phyloP scores from a whole-genome alignment of 805 yeast genomes.

The Wickerhamiella musiphila region DNA sequence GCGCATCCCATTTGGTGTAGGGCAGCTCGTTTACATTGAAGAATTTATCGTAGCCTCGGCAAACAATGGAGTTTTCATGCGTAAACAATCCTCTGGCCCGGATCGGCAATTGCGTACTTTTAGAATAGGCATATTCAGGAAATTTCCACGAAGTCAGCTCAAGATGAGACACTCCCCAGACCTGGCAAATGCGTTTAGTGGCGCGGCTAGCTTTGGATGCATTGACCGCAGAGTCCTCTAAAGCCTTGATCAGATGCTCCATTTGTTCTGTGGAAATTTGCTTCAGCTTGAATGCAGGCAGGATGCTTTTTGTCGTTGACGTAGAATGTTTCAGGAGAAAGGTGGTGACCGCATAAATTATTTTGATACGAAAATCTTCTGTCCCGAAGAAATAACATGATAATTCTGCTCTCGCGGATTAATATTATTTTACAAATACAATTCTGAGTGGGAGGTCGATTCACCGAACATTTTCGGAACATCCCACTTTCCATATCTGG shows the following conservation, averaged over 20 bases:
- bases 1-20: conserved; percentile 31
- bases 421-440: too few species aligned
- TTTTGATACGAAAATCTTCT: too few species aligned
- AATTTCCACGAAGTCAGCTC: conserved; percentile 49
- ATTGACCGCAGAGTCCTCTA: background rate
- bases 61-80: conserved; percentile 31
- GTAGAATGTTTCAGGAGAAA: too few species aligned
- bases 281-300: too few species aligned
- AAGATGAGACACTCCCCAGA: conserved; percentile 18
- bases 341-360: too few species aligned
- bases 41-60: conserved; percentile 88
- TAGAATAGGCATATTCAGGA: conserved; percentile 75
- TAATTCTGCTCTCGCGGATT: too few species aligned
- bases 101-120: conserved; percentile 38
- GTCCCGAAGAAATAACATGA: too few species aligned
- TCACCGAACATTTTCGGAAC: too few species aligned
- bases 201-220: background rate
- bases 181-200: conserved; percentile 4
- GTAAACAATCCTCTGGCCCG: conserved; percentile 77
- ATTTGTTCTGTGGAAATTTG: too few species aligned
- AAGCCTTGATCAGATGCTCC: background rate
- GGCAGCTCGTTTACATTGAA: conserved; percentile 60
- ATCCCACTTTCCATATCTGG: too few species aligned
- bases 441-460: too few species aligned
- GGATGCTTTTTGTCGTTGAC: too few species aligned